Conservation (phyloP, 805 yeast genomes). For the Candida adriatica region DNA sequence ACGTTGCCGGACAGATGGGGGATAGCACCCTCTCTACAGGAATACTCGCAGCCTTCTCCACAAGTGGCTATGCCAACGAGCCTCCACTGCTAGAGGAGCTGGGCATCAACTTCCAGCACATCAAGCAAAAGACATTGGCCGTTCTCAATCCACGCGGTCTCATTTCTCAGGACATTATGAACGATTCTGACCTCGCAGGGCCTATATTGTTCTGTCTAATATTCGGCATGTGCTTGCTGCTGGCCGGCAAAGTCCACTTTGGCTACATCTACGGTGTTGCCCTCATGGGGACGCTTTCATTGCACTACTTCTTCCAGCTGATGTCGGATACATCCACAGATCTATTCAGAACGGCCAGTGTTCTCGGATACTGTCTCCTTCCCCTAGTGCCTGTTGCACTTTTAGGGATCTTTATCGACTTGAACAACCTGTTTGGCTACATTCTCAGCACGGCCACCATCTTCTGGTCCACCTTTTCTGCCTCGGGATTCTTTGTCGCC, state of each 20-base stretch:
- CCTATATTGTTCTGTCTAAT: slow-evolving; percentile 83
- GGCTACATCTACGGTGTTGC: slow-evolving; percentile 98
- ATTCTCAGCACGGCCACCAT: slow-evolving; percentile 59
- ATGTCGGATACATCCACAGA: slow-evolving; percentile 65
- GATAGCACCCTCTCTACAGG: slow-evolving; percentile 59
- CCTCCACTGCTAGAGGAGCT: slow-evolving; percentile 88
- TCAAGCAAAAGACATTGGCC: slow-evolving; percentile 74
- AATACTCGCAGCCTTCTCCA: slow-evolving; percentile 83
- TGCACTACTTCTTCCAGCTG: slow-evolving; percentile 77
- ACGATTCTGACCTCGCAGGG: slow-evolving; percentile 92
- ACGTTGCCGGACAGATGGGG: slow-evolving; percentile 21
- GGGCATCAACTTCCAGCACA: slow-evolving; percentile 88
- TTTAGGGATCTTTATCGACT: slow-evolving; percentile 50
- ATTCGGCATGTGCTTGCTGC: slow-evolving; percentile 74
- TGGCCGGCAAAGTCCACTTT: slow-evolving; percentile 92
- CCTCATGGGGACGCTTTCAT: slow-evolving; percentile 76
- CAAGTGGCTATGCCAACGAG: slow-evolving; percentile 92
- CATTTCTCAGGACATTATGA: slow-evolving; percentile 67
- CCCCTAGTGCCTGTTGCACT: slow-evolving; percentile 78
- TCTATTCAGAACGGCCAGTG: slow-evolving; percentile 73
- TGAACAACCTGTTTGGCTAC: slow-evolving; percentile 76
- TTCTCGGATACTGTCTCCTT: slow-evolving; percentile 86
- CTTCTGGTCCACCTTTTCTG: slow-evolving; percentile 87
- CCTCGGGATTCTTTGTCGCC: slow-evolving; percentile 88
- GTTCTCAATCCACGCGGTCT: slow-evolving; percentile 70